Evolutionary conservation across 164 flowering plant genomes (phyloP).

Genomic region (Brasenia schreberi): DNA sequence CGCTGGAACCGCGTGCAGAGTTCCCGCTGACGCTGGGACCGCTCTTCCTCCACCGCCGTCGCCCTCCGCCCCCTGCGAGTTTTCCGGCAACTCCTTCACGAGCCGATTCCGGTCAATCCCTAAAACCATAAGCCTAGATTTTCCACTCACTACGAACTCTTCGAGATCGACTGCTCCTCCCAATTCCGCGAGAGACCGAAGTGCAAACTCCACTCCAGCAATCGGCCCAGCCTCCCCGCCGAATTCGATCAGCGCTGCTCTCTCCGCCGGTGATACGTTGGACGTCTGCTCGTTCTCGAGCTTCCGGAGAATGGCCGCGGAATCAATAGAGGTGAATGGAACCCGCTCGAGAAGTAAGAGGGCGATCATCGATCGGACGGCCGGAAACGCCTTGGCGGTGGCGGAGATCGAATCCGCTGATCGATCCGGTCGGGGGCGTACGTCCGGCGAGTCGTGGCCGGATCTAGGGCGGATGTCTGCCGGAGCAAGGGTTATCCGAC

Average conservation of each 20-base stretch:
- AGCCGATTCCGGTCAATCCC: slow-evolving; percentile 55
- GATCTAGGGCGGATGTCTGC: background rate
- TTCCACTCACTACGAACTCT: slow-evolving; percentile 72
- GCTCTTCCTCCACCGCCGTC: slow-evolving; percentile 9
- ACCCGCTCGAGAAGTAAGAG: slow-evolving; percentile 65
- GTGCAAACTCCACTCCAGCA: slow-evolving; percentile 73
- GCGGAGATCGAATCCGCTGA: slow-evolving; percentile 4
- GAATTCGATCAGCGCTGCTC: slow-evolving; percentile 61
- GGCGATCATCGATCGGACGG: slow-evolving; percentile 81
- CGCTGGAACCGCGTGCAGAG: slow-evolving; percentile 11
- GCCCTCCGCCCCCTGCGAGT: slow-evolving; percentile 19
- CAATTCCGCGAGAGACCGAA: slow-evolving; percentile 77
- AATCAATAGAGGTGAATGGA: slow-evolving; percentile 70
- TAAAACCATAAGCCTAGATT: slow-evolving; percentile 70
- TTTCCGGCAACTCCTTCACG: slow-evolving; percentile 76
- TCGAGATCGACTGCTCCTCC: slow-evolving; percentile 66
- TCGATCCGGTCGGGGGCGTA: slow-evolving; percentile 1
- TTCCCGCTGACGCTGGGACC: slow-evolving; percentile 8
- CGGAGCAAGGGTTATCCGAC: background rate
- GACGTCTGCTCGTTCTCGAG: slow-evolving; percentile 52
- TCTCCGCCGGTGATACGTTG: slow-evolving; percentile 39
- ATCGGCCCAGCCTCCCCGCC: slow-evolving; percentile 79
- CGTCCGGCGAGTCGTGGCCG: background rate
- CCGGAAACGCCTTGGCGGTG: slow-evolving; percentile 24
- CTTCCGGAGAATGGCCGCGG: slow-evolving; percentile 65